A percentile compares a stretch with the other conserved stretches of the same genome.
These are phyloP conservation scores for Canariomyces notabilis DNA, from an alignment of 2,329 filamentous ascomycete genomes.

Conservation along the genomic window DNA sequence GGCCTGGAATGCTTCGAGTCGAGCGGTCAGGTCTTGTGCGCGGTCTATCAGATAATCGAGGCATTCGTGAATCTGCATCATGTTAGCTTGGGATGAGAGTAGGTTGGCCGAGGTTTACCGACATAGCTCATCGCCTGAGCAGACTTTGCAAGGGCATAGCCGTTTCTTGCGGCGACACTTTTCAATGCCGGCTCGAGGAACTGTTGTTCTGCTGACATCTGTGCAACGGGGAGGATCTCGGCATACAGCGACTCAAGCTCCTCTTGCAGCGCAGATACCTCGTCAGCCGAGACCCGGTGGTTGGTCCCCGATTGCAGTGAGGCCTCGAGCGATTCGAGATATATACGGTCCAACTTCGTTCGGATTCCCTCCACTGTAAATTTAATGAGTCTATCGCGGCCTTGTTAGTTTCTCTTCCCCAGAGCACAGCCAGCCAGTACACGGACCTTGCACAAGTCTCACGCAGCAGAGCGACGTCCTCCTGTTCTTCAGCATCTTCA, in stretches of 20 bases:
- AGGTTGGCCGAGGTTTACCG: slow-evolving; percentile 26
- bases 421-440: slow-evolving; percentile 12
- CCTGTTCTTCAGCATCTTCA: slow-evolving; percentile 46
- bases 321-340: slow-evolving; percentile 42
- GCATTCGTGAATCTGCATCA: slow-evolving; percentile 45
- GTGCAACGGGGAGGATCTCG: slow-evolving; percentile 63
- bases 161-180: slow-evolving; percentile 39
- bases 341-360: slow-evolving; percentile 51
- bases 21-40: slow-evolving; percentile 37
- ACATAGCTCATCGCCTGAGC: slow-evolving; percentile 49
- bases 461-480: slow-evolving; percentile 52
- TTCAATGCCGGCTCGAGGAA: slow-evolving; percentile 56
- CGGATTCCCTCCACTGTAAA: slow-evolving; percentile 51
- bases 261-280: slow-evolving; percentile 50
- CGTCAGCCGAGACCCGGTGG: slow-evolving; percentile 30
- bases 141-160: slow-evolving; percentile 41
- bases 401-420: slow-evolving; percentile 16
- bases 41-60: slow-evolving; percentile 47
- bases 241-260: slow-evolving; percentile 66
- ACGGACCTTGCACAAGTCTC: slow-evolving; percentile 50
- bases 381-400: slow-evolving; percentile 46
- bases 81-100: slow-evolving; percentile 22
- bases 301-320: slow-evolving; percentile 12
- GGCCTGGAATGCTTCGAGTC: slow-evolving; percentile 41
- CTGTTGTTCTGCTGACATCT: slow-evolving; percentile 67